Evolutionary conservation across 2,329 filamentous ascomycete genomes (phyloP), one percentile per base, ranked within the genome.

Genomic region (Pseudopyrenochaeta lycopersici): DNA sequence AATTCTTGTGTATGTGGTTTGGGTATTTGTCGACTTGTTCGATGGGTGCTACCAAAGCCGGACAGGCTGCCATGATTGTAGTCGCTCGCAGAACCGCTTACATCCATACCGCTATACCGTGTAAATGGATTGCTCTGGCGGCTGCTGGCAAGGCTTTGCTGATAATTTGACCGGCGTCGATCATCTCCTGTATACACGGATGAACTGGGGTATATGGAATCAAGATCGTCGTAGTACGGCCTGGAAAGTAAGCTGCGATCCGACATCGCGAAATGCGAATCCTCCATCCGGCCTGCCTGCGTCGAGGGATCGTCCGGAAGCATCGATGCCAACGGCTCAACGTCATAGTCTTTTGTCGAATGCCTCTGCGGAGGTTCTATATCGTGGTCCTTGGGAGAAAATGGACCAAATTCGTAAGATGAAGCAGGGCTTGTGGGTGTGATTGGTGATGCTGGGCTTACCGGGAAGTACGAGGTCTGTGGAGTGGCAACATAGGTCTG

Each of bases 171-270:
- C 14, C 30, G 56, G 5, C 56, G 58, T 14, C 47, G 56, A 7
- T 56, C 64, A 33, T 71, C 69, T 32, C 46, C 49, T 6, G 69
- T 71, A 30, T 75, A 73, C n/a, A 71, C 46, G 1, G 71, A 75
- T 4, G 71, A 74, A 32, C 59, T 64, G 2, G 63, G 56, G 45
- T 71, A 72, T 30, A 72, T 59, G 2, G 70, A 73, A 15, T 57
- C 54, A 5, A 68, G 32, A 15, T 72, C 67, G 18, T 74, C 71
- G 45, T 73, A 72, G 50, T 72, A 72, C 1, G 66, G 61, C 20
- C 52, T 60, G 2, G 52, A 47, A 10, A 38, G 39, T 1, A 56
- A 21, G 20, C 60, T 54, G 7, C 46, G 54, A 4, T 59, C 62
- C 11, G 55, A 59, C 7, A 48, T 29, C 14, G 59, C 62, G 7